Conservation (phyloP, 306 rosid species). For the Prunus fruticosa region DNA sequence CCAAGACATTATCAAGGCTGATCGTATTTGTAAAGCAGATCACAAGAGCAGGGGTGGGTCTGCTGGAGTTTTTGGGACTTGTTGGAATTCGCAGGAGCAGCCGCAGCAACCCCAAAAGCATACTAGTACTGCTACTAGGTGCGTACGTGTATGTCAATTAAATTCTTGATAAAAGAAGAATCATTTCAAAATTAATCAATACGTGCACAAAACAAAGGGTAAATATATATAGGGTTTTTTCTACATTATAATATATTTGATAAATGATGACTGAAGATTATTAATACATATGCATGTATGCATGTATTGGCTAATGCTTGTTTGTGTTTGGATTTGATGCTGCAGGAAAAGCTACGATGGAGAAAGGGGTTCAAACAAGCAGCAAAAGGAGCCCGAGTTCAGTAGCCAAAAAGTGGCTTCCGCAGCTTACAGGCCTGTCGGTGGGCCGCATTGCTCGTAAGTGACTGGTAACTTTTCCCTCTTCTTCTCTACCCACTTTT, state of each 20-base stretch:
- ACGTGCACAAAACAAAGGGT: too few species aligned
- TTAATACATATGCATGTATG: not conserved
- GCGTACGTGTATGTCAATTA: not conserved
- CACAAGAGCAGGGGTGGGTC: slow-evolving; percentile 38
- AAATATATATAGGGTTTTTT: too few species aligned
- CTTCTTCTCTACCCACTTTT: not conserved
- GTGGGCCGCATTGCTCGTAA: slow-evolving; percentile 90
- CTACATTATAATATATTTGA: too few species aligned
- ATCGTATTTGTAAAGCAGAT: slow-evolving; percentile 35
- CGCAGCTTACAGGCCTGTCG: slow-evolving; percentile 41
- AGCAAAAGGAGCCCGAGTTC: slow-evolving; percentile 39
- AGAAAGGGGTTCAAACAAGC: slow-evolving; percentile 31
- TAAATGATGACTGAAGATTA: too few species aligned
- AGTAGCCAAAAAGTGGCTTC: slow-evolving; percentile 25
- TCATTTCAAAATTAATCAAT: too few species aligned
- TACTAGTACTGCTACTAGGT: not conserved
- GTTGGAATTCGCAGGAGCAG: slow-evolving; percentile 39
- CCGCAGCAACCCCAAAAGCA: slow-evolving; percentile 20
- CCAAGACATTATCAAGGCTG: slow-evolving; percentile 8
- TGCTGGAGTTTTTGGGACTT: slow-evolving; percentile 37
- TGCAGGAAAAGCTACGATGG: slow-evolving; percentile 60
- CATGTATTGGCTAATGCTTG: not conserved
- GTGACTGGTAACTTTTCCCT: slow-evolving; percentile 19
- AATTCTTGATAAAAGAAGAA: too few species aligned
- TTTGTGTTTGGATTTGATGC: not conserved